Percentiles rank a stretch among this genome's conserved stretches.
phyloP scores from a whole-genome alignment of 2,329 filamentous ascomycete species.

The Fusarium subglutinans region DNA sequence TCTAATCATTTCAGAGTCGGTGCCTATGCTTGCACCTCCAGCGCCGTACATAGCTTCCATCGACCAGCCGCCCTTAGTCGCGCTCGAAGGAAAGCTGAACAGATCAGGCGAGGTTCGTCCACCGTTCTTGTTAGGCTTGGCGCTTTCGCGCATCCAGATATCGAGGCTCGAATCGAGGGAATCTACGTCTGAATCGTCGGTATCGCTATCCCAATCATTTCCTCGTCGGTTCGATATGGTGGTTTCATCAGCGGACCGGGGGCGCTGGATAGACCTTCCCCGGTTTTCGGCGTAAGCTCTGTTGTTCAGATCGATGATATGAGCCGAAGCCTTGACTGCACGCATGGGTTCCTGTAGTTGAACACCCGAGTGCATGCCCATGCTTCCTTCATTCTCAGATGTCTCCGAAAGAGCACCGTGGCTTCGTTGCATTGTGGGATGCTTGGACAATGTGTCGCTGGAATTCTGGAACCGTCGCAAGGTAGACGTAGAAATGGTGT shows the following conservation, averaged over 20 bases:
- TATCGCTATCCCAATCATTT: slow-evolving; percentile 57
- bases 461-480: slow-evolving; percentile 61
- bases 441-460: slow-evolving; percentile 56
- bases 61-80: slow-evolving; percentile 55
- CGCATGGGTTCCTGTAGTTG: slow-evolving; percentile 22
- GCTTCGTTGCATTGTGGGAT: slow-evolving; percentile 42
- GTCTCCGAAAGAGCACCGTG: slow-evolving; percentile 46
- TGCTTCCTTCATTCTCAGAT: slow-evolving; percentile 32
- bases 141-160: slow-evolving; percentile 66
- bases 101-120: slow-evolving; percentile 59
- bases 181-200: slow-evolving; percentile 52
- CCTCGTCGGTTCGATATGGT: slow-evolving; percentile 52
- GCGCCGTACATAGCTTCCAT: slow-evolving; percentile 58
- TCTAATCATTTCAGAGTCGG: slow-evolving; percentile 54
- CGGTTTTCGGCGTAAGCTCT: slow-evolving; percentile 31
- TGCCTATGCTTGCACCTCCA: slow-evolving; percentile 34
- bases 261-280: slow-evolving; percentile 48
- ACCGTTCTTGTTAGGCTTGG: slow-evolving; percentile 49
- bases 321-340: slow-evolving; percentile 28
- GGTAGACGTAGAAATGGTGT: slow-evolving; percentile 67
- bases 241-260: slow-evolving; percentile 59
- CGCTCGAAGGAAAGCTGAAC: slow-evolving; percentile 60
- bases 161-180: slow-evolving; percentile 63
- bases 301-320: slow-evolving; percentile 36
- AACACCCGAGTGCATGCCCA: slow-evolving; percentile 31